Conservation (phyloP, 345 rosid genomes). For the Citrus unshiu region DNA sequence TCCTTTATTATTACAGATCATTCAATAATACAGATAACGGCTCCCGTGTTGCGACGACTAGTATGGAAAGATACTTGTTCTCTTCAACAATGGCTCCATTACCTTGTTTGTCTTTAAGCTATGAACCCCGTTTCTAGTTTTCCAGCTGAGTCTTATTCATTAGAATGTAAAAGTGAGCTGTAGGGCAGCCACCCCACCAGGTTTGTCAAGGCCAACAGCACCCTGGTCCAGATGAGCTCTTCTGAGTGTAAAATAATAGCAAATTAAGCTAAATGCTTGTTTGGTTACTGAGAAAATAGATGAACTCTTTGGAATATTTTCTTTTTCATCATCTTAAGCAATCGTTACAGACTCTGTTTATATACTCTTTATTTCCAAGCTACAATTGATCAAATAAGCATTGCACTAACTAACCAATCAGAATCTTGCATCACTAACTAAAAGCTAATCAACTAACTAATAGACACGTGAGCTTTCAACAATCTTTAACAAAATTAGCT, state of each 20-base stretch:
- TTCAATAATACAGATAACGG: neutral
- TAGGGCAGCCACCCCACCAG: neutral
- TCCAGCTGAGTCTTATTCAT: slow-evolving; percentile 12
- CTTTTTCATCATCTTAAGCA: too few relatives aligned
- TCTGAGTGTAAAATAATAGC: neutral
- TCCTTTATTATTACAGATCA: neutral
- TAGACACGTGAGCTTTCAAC: too few relatives aligned
- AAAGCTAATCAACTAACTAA: too few relatives aligned
- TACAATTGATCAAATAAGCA: too few relatives aligned
- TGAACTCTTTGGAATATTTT: too few relatives aligned
- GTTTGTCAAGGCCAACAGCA: slow-evolving; percentile 6
- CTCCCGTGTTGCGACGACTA: neutral
- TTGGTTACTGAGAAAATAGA: too few relatives aligned
- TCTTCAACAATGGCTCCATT: slow-evolving; percentile 7
- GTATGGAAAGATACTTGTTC: slow-evolving; percentile 14
- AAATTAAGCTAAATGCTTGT: too few relatives aligned
- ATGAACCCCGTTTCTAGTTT: slow-evolving; percentile 16
- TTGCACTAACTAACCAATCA: too few relatives aligned
- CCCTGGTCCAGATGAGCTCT: slow-evolving; percentile 8
- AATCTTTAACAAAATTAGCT: too few relatives aligned
- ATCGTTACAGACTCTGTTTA: too few relatives aligned
- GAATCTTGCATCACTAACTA: too few relatives aligned
- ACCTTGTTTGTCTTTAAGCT: slow-evolving; percentile 15
- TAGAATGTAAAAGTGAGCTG: neutral
- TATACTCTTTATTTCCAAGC: too few relatives aligned